These are phyloP conservation scores for Stylosanthes scabra DNA, from an alignment of 331 rosid genomes.

Conservation along the genomic window DNA sequence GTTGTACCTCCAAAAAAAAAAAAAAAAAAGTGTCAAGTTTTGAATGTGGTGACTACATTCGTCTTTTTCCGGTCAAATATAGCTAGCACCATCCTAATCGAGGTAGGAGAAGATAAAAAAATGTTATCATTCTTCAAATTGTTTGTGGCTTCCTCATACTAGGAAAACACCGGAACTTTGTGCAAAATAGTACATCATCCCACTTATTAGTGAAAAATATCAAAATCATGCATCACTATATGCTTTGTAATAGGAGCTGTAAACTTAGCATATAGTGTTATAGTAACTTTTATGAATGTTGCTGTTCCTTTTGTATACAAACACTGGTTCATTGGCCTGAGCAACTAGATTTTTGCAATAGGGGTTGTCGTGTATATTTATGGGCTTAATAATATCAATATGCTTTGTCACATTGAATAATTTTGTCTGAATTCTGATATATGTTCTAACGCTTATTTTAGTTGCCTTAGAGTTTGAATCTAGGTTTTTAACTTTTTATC, in stretches of 20 bases:
- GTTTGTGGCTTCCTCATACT: neutral
- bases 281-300: neutral
- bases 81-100: neutral
- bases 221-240: neutral
- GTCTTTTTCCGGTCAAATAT: constrained; percentile 1
- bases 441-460: neutral
- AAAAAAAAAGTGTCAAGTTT: constrained; percentile 19
- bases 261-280: neutral
- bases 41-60: neutral
- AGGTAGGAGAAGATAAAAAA: constrained; percentile 10
- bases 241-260: constrained; percentile 9
- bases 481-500: neutral
- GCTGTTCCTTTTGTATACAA: neutral
- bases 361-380: neutral
- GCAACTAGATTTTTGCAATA: neutral
- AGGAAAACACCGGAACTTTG: neutral
- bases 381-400: neutral
- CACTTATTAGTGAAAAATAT: constrained; percentile 10
- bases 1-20: neutral
- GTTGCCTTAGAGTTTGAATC: neutral
- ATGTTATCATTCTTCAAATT: neutral
- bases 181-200: constrained; percentile 13
- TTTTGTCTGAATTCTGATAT: neutral
- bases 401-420: neutral
- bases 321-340: neutral